A percentile compares a stretch with the other conserved stretches of the same genome.
Evolutionary conservation across 257 asterid species (phyloP).

Genomic region (Asclepias syriaca): DNA sequence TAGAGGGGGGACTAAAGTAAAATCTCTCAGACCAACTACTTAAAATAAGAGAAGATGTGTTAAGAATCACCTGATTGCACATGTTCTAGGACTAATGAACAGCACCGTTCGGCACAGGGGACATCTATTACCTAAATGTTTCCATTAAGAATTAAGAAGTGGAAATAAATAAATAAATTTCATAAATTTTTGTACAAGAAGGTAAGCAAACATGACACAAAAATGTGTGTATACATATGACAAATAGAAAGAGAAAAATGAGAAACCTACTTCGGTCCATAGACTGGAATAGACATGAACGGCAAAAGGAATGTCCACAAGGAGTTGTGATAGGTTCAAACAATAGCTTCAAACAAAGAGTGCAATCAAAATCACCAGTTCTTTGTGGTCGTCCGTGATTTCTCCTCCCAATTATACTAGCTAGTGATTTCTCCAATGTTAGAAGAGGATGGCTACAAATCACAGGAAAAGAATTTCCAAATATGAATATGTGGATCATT

Average conservation of each 20-base stretch:
- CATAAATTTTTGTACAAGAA: not conserved
- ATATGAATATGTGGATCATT: not conserved
- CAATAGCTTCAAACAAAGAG: slow-evolving; percentile 81
- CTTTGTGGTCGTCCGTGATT: slow-evolving; percentile 54
- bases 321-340: slow-evolving; percentile 94
- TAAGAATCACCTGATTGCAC: slow-evolving; percentile 70
- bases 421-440: slow-evolving; percentile 49
- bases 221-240: not conserved
- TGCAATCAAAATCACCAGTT: slow-evolving; percentile 93
- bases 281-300: slow-evolving; percentile 88
- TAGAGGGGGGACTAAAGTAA: not conserved
- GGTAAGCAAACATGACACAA: slow-evolving; percentile 6
- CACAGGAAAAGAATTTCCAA: slow-evolving; percentile 11
- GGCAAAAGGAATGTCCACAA: slow-evolving; percentile 98
- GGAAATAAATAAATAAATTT: not conserved
- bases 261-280: slow-evolving; percentile 79
- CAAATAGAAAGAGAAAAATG: slow-evolving; percentile 14
- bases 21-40: not conserved
- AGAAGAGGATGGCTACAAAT: slow-evolving; percentile 53
- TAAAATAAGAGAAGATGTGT: not conserved
- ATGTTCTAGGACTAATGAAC: slow-evolving; percentile 70
- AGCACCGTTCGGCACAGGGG: slow-evolving; percentile 95
- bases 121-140: slow-evolving; percentile 70
- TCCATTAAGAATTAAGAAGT: slow-evolving; percentile 1
- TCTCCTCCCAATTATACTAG: slow-evolving; percentile 40